Evolutionary conservation across 345 rosid species (phyloP).

Genomic region (Melastoma malabathricum): DNA sequence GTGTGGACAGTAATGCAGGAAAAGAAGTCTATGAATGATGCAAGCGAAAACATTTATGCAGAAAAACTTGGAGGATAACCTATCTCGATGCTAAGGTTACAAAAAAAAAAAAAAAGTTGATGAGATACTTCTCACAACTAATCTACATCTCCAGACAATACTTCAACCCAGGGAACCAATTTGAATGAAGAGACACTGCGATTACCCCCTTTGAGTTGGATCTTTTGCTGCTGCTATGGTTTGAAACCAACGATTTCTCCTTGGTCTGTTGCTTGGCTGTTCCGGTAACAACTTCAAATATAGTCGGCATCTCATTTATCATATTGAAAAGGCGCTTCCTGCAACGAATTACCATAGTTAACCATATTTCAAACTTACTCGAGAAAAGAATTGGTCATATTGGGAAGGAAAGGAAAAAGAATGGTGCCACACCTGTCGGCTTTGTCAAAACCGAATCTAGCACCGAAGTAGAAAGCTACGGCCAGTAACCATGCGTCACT

Average conservation of each 20-base stretch:
- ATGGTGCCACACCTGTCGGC: constrained; percentile 40
- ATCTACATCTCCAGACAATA: neutral
- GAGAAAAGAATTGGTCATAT: no score
- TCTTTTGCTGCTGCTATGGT: constrained; percentile 45
- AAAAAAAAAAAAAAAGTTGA: neutral
- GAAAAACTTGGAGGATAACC: neutral
- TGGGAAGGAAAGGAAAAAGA: neutral
- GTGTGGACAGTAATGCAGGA: neutral
- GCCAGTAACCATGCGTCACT: constrained; percentile 74
- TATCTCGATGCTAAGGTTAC: neutral
- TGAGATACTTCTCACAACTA: neutral
- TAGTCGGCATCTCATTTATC: constrained; percentile 62
- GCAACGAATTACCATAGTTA: constrained; percentile 8
- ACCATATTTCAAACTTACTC: neutral
- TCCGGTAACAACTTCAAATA: constrained; percentile 66
- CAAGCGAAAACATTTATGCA: neutral
- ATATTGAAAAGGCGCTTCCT: constrained; percentile 59
- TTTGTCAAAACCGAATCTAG: constrained; percentile 59
- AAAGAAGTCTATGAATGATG: neutral
- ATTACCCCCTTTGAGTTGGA: constrained; percentile 45
- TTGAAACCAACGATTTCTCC: constrained; percentile 47
- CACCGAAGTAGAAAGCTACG: constrained; percentile 67
- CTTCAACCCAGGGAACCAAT: neutral
- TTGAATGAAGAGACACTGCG: neutral
- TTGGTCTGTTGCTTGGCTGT: constrained; percentile 33